phyloP scores from a whole-genome alignment of 2,329 filamentous ascomycete genomes.

The Endoconidiophora polonica region DNA sequence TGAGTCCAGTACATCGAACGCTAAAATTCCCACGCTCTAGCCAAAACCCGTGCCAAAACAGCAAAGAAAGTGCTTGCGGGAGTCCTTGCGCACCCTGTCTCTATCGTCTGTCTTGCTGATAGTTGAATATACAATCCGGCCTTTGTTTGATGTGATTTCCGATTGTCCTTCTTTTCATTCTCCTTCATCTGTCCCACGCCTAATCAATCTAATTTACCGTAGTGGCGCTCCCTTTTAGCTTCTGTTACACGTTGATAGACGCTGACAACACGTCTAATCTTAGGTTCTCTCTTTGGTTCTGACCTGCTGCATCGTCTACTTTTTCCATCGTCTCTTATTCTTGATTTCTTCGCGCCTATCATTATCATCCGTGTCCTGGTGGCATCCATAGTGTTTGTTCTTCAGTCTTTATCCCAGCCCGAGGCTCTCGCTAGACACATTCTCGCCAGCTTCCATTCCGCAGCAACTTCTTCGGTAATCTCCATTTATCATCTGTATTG shows the following conservation, averaged over 20 bases:
- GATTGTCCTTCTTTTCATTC: neutral
- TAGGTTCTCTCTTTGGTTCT: neutral
- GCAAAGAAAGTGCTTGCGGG: slow-evolving; percentile 11
- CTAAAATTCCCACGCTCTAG: neutral
- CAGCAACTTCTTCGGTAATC: too few relatives aligned
- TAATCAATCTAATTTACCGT: too few relatives aligned
- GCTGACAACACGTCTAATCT: neutral
- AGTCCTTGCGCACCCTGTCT: slow-evolving; percentile 7
- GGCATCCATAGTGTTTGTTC: neutral
- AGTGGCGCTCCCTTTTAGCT: too few relatives aligned
- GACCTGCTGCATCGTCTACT: neutral
- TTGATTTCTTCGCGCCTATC: neutral
- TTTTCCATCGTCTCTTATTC: neutral
- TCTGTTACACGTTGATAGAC: too few relatives aligned
- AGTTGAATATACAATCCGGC: neutral
- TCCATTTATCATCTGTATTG: too few relatives aligned
- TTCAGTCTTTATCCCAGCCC: neutral
- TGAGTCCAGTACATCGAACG: neutral
- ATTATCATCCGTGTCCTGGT: too few relatives aligned
- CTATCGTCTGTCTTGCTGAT: neutral
- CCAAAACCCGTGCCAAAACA: slow-evolving; percentile 8
- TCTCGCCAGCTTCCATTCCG: too few relatives aligned
- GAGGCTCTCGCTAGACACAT: too few relatives aligned
- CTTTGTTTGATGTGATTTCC: neutral
- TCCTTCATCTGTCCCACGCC: neutral